A percentile compares a stretch with the other conserved stretches of the same genome.
Evolutionary conservation across 176 grass and related monocot genomes (phyloP).

Genomic region (Lolium multiflorum): DNA sequence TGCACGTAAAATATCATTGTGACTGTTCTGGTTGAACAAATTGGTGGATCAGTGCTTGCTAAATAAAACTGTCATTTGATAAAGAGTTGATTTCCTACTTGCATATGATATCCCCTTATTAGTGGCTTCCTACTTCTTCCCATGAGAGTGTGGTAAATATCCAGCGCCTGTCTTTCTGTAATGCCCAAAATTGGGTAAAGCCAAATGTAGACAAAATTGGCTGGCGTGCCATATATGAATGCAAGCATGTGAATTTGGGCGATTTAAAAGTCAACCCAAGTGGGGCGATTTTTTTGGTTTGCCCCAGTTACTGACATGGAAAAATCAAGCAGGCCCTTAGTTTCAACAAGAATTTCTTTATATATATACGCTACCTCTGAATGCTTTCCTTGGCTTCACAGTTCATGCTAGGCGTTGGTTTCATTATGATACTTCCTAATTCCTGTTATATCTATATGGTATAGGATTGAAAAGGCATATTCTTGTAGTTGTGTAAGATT

Average conservation of each 20-base stretch:
- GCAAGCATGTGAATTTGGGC: background rate
- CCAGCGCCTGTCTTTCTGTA: background rate
- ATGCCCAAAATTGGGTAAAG: background rate
- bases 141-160: background rate
- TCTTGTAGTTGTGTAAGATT: background rate
- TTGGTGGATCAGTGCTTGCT: background rate
- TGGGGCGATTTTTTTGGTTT: background rate
- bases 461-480: background rate
- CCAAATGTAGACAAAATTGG: background rate
- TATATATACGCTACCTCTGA: background rate
- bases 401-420: background rate
- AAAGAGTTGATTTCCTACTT: background rate
- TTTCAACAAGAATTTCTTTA: too few relatives aligned
- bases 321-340: too few relatives aligned
- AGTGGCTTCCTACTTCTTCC: background rate
- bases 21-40: background rate
- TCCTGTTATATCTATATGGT: background rate
- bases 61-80: background rate
- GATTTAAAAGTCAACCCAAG: background rate
- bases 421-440: background rate
- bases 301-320: too few relatives aligned
- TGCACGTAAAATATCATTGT: background rate
- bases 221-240: background rate
- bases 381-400: background rate
- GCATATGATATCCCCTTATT: background rate